A percentile compares a stretch with the other conserved stretches of the same genome.
Evolutionary conservation across 2,329 filamentous ascomycete genomes (phyloP).

Genomic region (Zopfia rhizophila): DNA sequence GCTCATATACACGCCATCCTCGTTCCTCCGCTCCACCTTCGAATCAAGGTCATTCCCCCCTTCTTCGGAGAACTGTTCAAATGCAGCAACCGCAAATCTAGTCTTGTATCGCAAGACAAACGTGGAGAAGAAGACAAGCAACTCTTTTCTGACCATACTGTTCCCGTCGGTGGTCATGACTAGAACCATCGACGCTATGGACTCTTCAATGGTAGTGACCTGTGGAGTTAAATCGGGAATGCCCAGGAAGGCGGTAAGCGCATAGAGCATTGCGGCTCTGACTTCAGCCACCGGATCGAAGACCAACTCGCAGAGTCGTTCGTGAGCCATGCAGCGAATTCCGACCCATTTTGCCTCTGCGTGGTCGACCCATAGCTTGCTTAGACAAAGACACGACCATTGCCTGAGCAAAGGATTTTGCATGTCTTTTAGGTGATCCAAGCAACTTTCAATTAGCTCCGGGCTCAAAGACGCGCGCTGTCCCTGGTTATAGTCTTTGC

Average conservation of each 20-base stretch:
- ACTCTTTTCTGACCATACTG: slow-evolving; percentile 90
- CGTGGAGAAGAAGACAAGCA: slow-evolving; percentile 91
- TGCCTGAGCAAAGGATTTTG: slow-evolving; percentile 90
- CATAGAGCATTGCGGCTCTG: slow-evolving; percentile 90
- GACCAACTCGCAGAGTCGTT: slow-evolving; percentile 80
- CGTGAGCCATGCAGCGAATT: slow-evolving; percentile 87
- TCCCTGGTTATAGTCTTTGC: slow-evolving; percentile 91
- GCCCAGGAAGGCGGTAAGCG: slow-evolving; percentile 91
- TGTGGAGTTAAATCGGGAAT: slow-evolving; percentile 93
- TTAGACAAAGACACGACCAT: slow-evolving; percentile 95
- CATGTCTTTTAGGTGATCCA: slow-evolving; percentile 83
- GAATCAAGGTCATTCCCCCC: slow-evolving; percentile 50
- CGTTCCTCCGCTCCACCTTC: slow-evolving; percentile 35
- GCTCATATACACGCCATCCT: slow-evolving; percentile 45
- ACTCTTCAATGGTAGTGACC: slow-evolving; percentile 89
- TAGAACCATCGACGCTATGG: slow-evolving; percentile 86
- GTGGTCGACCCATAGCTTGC: slow-evolving; percentile 91
- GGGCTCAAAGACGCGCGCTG: slow-evolving; percentile 91
- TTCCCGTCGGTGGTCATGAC: slow-evolving; percentile 95
- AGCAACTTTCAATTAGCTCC: slow-evolving; percentile 88
- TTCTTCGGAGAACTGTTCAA: slow-evolving; percentile 89
- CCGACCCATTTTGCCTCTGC: slow-evolving; percentile 95
- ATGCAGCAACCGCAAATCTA: slow-evolving; percentile 91
- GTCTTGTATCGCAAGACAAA: slow-evolving; percentile 91
- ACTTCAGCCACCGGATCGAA: slow-evolving; percentile 93